phyloP scores from a whole-genome alignment of 345 rosid genomes.

The Syzygium grande region DNA sequence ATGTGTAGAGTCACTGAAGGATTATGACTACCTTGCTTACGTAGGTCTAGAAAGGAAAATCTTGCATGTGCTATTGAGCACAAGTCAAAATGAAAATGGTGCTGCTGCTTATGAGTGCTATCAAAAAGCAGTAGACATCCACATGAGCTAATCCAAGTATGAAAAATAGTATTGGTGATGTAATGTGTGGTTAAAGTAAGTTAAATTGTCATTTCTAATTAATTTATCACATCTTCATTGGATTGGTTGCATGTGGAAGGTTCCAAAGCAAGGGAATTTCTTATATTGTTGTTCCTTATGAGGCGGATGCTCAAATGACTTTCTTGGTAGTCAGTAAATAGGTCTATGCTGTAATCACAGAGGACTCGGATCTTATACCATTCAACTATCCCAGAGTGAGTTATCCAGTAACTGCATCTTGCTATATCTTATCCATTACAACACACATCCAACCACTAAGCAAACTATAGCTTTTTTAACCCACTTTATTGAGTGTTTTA shows the following conservation, averaged over 20 bases:
- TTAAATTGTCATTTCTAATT: neutral
- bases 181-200: neutral
- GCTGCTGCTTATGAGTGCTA: constrained; percentile 85
- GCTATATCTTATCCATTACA: neutral
- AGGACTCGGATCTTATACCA: constrained; percentile 79
- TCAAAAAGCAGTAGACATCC: constrained; percentile 93
- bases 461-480: neutral
- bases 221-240: neutral
- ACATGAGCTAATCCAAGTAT: constrained; percentile 68
- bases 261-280: constrained; percentile 60
- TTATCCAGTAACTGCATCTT: neutral
- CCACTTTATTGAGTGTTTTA: neutral
- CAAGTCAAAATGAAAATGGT: constrained; percentile 67
- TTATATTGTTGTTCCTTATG: constrained; percentile 73
- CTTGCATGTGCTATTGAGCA: constrained; percentile 78
- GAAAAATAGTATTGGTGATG: neutral
- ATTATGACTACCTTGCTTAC: neutral
- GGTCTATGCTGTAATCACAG: constrained; percentile 79
- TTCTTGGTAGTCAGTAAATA: constrained; percentile 63
- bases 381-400: constrained; percentile 53
- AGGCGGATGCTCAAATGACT: constrained; percentile 95
- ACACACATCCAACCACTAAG: accelerated
- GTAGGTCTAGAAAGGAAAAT: constrained; percentile 80
- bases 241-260: constrained; percentile 25
- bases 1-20: neutral